A percentile compares a stretch with the other conserved stretches of the same genome.
These are phyloP conservation scores for Eucalyptus decipiens DNA, from an alignment of 345 rosid genomes.

Conservation along the genomic window DNA sequence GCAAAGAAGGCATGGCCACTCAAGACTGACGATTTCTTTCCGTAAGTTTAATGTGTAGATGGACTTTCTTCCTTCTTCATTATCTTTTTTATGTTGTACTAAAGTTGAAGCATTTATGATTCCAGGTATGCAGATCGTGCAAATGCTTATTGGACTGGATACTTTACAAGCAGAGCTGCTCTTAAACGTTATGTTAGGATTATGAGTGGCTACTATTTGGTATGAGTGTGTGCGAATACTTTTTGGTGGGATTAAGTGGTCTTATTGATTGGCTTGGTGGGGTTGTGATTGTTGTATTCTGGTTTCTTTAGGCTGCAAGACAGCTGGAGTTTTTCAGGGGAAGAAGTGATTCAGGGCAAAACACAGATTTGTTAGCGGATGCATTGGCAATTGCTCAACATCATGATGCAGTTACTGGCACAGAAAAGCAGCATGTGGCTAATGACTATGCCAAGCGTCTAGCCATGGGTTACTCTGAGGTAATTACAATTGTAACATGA, in stretches of 20 bases:
- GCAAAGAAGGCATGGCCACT: constrained; percentile 69
- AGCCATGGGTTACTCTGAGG: constrained; percentile 82
- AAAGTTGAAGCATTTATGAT: constrained; percentile 5
- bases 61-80: neutral
- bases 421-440: constrained; percentile 91
- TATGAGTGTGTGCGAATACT: constrained; percentile 7
- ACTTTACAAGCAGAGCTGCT: constrained; percentile 89
- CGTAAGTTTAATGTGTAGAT: constrained; percentile 43
- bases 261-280: neutral
- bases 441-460: constrained; percentile 85
- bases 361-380: constrained; percentile 78
- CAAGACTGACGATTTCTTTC: constrained; percentile 84
- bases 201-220: constrained; percentile 94
- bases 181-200: constrained; percentile 79
- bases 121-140: constrained; percentile 91
- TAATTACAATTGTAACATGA: constrained; percentile 3
- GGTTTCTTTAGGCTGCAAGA: constrained; percentile 59
- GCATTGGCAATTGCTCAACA: constrained; percentile 94
- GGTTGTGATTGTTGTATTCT: neutral
- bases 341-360: constrained; percentile 47
- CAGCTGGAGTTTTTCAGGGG: constrained; percentile 89
- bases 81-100: neutral
- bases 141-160: constrained; percentile 98
- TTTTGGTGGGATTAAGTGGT: neutral
- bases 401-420: constrained; percentile 95